Base-by-base conservation (phyloP, 352 stramenopile species). In the Globisporangium radiosum region DNA sequence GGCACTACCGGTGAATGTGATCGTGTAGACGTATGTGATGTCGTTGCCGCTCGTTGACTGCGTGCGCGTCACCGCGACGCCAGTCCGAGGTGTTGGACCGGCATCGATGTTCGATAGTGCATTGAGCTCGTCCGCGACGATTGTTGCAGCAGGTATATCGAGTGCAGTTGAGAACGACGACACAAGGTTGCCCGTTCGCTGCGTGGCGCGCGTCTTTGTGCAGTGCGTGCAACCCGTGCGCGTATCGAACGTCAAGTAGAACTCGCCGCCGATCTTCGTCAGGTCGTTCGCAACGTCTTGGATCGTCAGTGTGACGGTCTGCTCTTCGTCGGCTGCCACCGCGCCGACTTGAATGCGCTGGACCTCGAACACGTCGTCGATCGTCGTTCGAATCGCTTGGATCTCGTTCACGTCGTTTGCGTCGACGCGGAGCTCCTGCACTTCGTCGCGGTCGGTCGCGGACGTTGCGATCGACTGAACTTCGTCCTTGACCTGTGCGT, bases 321-420 rank as follows among this genome's bases (percentile, higher is more conserved):
- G 93, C 0, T 97, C 71, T 70, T 97, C 89, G 47, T 76, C 68
- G 1, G 78, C 64, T 4, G 87, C 75, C 13, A 44, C 54, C 1
- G 85, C 82, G 10, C 81, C 90, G 13, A 98, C 75, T 60, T 78
- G 65, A 15, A 98, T 75, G 2, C 67, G 78, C 59, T 98, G 95
- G 0, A 97, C 80, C 66, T 98, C 95, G 25, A 85, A 65, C 43
- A 83, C 64, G 59, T 95, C 79, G 3, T 63, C 52, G 0, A 90
- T 76, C 8, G 83, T 81, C 33, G 93, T 88, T 19, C 83, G 81
- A 15, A 98, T 70, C 0, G 90, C 78, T 64, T 98, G 92, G 48
- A 98, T 90, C 61, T 98, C 92, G 56, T 98, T 90, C 14, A 96
- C 54, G 66, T 97, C 87, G 56, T 92, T 81, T 0, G 75, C 90